phyloP scores from a whole-genome alignment of 345 rosid genomes.

The Lumnitzera littorea region DNA sequence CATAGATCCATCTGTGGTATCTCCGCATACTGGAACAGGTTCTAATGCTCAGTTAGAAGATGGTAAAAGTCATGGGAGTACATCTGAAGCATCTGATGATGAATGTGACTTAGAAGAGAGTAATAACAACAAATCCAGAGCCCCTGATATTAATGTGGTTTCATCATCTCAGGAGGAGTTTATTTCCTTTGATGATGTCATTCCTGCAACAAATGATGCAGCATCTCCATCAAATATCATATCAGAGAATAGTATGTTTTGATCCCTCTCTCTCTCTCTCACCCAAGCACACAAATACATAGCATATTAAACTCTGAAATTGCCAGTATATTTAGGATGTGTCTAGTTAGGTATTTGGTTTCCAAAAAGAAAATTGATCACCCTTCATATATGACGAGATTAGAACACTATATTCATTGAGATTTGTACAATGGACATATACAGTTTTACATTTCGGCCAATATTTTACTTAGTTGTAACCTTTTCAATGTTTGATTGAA shows the following conservation, averaged over 20 bases:
- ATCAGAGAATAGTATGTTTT: conserved; percentile 42
- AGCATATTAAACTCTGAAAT: too few species aligned
- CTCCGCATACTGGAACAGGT: background rate
- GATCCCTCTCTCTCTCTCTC: conserved; percentile 2
- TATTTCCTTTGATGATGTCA: conserved; percentile 29
- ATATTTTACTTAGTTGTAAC: too few species aligned
- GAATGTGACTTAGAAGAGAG: conserved; percentile 33
- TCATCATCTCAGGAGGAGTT: conserved; percentile 23
- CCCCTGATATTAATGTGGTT: conserved; percentile 16
- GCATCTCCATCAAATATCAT: conserved; percentile 20
- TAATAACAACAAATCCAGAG: conserved; percentile 17
- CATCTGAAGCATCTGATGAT: conserved; percentile 7
- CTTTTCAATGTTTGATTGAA: too few species aligned
- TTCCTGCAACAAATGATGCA: conserved; percentile 13
- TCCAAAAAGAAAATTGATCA: too few species aligned
- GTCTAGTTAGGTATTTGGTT: too few species aligned
- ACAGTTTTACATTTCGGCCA: too few species aligned
- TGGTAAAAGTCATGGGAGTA: conserved; percentile 10
- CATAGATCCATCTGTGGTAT: conserved; percentile 13
- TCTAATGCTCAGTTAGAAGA: conserved; percentile 16
- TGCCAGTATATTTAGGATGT: too few species aligned
- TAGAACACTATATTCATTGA: too few species aligned
- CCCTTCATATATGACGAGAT: too few species aligned
- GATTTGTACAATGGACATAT: too few species aligned
- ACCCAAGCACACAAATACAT: too few species aligned